A percentile compares a stretch with the other conserved stretches of the same genome.
Conservation (phyloP, 495 filamentous ascomycete genomes). For the Geoglossum glabrum region DNA sequence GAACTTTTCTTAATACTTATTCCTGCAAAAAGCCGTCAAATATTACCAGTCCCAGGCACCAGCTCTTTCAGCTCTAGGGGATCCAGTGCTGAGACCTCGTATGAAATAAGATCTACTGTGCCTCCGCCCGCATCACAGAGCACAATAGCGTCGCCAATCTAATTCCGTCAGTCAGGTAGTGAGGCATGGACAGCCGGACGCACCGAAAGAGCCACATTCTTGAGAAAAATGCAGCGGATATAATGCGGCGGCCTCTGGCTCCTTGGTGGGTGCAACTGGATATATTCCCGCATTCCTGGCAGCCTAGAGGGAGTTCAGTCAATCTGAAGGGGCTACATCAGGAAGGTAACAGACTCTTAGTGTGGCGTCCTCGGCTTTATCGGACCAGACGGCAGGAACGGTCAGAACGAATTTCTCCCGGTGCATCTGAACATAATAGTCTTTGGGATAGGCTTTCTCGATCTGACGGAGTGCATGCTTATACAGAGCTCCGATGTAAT, state of each 20-base stretch:
- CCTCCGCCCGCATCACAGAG: conserved; percentile 60
- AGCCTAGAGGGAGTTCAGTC: conserved; percentile 51
- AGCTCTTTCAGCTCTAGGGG: conserved; percentile 24
- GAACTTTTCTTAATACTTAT: neutral
- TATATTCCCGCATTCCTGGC: conserved; percentile 58
- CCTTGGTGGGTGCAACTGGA: conserved; percentile 45
- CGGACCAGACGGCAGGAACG: conserved; percentile 58
- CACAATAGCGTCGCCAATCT: conserved; percentile 50
- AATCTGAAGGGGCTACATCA: conserved; percentile 2
- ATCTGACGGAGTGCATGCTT: conserved; percentile 51
- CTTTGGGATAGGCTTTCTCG: conserved; percentile 56
- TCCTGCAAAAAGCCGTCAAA: conserved; percentile 7
- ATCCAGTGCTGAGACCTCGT: conserved; percentile 56
- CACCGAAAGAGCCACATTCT: conserved; percentile 9
- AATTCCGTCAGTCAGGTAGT: conserved; percentile 53
- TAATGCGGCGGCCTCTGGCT: conserved; percentile 51
- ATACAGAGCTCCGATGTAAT: conserved; percentile 56
- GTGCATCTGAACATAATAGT: conserved; percentile 54
- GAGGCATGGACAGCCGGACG: conserved; percentile 28
- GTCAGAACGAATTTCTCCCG: conserved; percentile 56
- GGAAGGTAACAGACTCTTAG: conserved; percentile 9
- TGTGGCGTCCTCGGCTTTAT: conserved; percentile 52
- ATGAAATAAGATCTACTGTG: conserved; percentile 57
- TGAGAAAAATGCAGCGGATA: conserved; percentile 26
- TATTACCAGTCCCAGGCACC: conserved; percentile 13